Evolutionary conservation across 2,329 filamentous ascomycete genomes (phyloP).

Genomic region (Sclerotinia nivalis): DNA sequence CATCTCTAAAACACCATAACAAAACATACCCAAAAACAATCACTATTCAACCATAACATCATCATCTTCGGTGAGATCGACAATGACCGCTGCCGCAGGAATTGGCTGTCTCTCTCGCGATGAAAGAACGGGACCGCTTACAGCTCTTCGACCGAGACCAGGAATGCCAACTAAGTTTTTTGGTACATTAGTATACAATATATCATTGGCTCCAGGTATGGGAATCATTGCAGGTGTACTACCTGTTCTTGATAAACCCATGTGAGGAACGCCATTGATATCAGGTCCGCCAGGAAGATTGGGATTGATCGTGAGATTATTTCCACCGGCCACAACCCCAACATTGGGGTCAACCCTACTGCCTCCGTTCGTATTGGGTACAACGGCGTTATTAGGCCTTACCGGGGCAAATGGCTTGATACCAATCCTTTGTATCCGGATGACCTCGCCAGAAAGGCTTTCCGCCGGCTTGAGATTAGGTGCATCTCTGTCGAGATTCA

Average conservation of each 20-base stretch:
- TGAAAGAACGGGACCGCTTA: too few relatives aligned
- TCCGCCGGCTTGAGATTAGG: not conserved
- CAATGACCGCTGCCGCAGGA: not conserved
- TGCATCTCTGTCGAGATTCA: slow-evolving; percentile 10
- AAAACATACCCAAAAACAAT: not conserved
- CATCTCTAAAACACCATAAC: not conserved
- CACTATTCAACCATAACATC: not conserved
- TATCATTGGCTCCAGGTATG: not conserved
- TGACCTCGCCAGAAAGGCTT: not conserved
- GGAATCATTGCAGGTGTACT: not conserved
- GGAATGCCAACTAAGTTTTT: not conserved
- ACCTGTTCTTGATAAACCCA: not conserved
- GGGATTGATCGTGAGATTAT: not conserved
- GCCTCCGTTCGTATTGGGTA: not conserved
- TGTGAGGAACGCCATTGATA: not conserved
- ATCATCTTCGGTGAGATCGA: slow-evolving; percentile 3
- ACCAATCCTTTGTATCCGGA: not conserved
- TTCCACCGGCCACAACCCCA: not conserved
- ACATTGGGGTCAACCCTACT: not conserved
- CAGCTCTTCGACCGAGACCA: not conserved
- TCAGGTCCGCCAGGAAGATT: not conserved
- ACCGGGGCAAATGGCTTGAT: not conserved
- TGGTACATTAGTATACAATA: not conserved
- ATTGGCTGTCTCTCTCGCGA: not conserved
- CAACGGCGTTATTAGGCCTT: not conserved